Base-by-base conservation (phyloP, 305 asterid species). In the Fraxinus paxiana region DNA sequence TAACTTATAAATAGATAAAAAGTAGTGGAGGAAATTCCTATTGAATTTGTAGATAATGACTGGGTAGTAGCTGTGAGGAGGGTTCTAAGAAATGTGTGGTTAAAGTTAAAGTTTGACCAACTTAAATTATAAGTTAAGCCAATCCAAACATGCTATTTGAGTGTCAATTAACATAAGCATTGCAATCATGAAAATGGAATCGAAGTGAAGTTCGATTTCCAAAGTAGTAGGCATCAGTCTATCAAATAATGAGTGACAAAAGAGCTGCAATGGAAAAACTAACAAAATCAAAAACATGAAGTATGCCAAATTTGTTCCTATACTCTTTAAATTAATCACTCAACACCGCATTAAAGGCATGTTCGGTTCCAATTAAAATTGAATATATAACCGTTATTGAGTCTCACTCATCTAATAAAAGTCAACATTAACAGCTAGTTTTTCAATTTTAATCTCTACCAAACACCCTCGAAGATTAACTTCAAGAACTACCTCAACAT, bases 401-500 rank as follows among this genome's bases (percentile, higher is more conserved):
- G 33, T 30, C 33, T 2, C 5, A 30, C 33, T 30, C 33, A 30
- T 30, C 33, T 30, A 30, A 30, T 3, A 30, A 30, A 30, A 30
- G 5, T 30, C 33, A 30, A 30, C 5, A 30, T 0, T 30, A 30
- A 30, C 33, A 0, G 5, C 33, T 3, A 30, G 33, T 30, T 2
- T 30, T 30, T 30, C 33, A 30, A 30, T 30, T 30, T 30, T 30
- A 30, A 30, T 30, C 5, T 30, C 33, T 30, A 30, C 4, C 33
- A 30, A 30, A 30, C 33, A 30, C 33, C 33, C 33, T 30, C 33
- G 2, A 33, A 37, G 63, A 61, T 31, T 72, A 76, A 77, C 77
- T 74, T 30, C 38, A 48, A 77, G 61, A 43, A 59, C 74, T 70
- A 51, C 61, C 73, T 20, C 26, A 59, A 71, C 35, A 78, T 46